A percentile compares a stretch with the other conserved stretches of the same genome.
These are phyloP conservation scores for Rhizopogon rudus DNA, from an alignment of 768 basidiomycete genomes.

Conservation along the genomic window DNA sequence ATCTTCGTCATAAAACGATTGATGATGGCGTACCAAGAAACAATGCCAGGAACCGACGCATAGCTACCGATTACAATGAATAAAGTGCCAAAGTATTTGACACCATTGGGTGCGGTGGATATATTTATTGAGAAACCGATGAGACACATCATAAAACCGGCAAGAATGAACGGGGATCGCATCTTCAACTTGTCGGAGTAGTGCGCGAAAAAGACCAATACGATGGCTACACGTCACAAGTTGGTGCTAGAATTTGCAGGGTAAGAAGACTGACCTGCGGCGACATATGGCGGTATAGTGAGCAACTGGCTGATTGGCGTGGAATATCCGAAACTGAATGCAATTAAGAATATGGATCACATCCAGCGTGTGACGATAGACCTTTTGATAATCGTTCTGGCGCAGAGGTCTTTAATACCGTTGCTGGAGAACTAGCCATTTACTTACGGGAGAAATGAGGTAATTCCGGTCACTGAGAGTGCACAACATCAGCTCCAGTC, in stretches of 20 bases:
- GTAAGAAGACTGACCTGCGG: slow-evolving; percentile 46
- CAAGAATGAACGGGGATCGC: slow-evolving; percentile 57
- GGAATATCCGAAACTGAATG: slow-evolving; percentile 48
- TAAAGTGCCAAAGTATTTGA: too few species aligned
- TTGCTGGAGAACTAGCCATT: neutral
- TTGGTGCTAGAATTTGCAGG: neutral
- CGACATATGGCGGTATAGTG: slow-evolving; percentile 60
- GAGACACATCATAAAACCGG: slow-evolving; percentile 43
- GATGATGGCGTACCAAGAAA: too few species aligned
- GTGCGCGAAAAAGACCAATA: slow-evolving; percentile 45
- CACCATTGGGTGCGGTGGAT: too few species aligned
- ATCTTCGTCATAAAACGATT: too few species aligned
- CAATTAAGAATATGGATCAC: neutral
- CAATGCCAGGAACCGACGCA: too few species aligned
- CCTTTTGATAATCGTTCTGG: slow-evolving; percentile 8
- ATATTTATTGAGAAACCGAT: slow-evolving; percentile 62
- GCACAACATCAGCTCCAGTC: neutral
- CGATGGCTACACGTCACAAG: slow-evolving; percentile 32
- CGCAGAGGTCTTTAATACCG: neutral
- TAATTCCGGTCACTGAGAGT: slow-evolving; percentile 58
- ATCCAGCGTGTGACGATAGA: neutral
- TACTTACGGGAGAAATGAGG: slow-evolving; percentile 64
- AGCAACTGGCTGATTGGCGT: slow-evolving; percentile 53
- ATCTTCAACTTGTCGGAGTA: slow-evolving; percentile 49
- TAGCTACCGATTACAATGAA: too few species aligned